Percentiles rank a stretch among this genome's conserved stretches.
Conservation (phyloP, 139 green algal genomes). For the Micromonas commoda region DNA sequence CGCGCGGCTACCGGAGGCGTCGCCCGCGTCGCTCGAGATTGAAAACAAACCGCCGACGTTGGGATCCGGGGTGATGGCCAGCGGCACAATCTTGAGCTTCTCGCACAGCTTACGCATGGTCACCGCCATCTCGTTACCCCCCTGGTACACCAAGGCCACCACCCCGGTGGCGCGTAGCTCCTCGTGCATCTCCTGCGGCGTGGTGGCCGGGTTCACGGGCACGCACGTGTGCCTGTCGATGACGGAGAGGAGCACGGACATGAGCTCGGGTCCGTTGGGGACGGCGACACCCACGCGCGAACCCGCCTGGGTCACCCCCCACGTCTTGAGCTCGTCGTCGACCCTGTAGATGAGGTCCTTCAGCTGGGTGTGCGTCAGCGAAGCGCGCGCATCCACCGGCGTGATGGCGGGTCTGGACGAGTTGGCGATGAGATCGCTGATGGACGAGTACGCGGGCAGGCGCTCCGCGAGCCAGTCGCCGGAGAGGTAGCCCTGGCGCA, state of each 20-base stretch:
- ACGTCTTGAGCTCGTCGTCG: background rate
- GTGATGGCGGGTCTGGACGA: background rate
- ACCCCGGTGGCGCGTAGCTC: slow-evolving; percentile 12
- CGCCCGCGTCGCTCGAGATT: slow-evolving; percentile 5
- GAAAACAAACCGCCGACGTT: background rate
- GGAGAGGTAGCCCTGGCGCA: no score
- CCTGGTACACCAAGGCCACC: slow-evolving; percentile 12
- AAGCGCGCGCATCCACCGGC: no score
- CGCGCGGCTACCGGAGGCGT: background rate
- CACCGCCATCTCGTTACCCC: background rate
- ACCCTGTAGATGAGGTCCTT: background rate
- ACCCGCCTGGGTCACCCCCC: background rate
- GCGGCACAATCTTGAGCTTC: background rate
- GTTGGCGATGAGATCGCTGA: background rate
- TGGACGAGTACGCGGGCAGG: background rate
- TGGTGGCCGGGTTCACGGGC: slow-evolving; percentile 34
- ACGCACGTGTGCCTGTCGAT: slow-evolving; percentile 1
- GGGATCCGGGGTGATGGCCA: background rate
- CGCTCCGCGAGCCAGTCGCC: background rate
- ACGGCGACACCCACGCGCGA: slow-evolving; percentile 24
- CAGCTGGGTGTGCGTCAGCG: slow-evolving; percentile 11
- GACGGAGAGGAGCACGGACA: slow-evolving; percentile 2
- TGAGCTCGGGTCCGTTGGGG: slow-evolving; percentile 30
- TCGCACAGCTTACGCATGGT: background rate
- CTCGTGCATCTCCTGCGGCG: slow-evolving; percentile 30